These are phyloP conservation scores for Mucuna pruriens DNA, from an alignment of 306 rosid species.

Conservation along the genomic window DNA sequence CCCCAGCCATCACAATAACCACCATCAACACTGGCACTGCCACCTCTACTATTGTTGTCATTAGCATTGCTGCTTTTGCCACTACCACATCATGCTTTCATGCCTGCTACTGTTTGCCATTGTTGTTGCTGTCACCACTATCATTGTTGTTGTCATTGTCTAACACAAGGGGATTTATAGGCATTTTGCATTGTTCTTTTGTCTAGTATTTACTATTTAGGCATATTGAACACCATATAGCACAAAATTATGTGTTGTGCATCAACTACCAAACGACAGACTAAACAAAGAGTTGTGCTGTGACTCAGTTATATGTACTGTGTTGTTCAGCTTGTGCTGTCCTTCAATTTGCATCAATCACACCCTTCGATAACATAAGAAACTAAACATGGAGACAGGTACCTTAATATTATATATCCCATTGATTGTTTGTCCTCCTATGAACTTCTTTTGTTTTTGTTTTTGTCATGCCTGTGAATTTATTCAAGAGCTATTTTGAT, in stretches of 20 bases:
- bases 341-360: neutral
- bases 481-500: neutral
- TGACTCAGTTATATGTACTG: neutral
- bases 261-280: neutral
- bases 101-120: neutral
- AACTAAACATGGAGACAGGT: neutral
- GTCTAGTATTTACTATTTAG: neutral
- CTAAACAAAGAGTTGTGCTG: neutral
- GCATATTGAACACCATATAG: neutral
- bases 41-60: neutral
- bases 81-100: neutral
- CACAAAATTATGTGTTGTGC: neutral
- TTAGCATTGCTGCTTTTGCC: neutral
- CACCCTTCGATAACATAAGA: neutral
- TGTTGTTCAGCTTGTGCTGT: neutral
- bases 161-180: neutral
- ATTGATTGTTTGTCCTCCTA: too few relatives aligned
- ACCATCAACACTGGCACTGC: neutral
- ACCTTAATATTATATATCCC: too few relatives aligned
- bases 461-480: neutral
- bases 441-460: too few relatives aligned
- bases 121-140: neutral
- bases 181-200: neutral
- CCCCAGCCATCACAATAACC: neutral
- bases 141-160: neutral